A percentile compares a stretch with the other conserved stretches of the same genome.
Evolutionary conservation across 139 green algal species (phyloP).

Genomic region (Coelastrella sp.): DNA sequence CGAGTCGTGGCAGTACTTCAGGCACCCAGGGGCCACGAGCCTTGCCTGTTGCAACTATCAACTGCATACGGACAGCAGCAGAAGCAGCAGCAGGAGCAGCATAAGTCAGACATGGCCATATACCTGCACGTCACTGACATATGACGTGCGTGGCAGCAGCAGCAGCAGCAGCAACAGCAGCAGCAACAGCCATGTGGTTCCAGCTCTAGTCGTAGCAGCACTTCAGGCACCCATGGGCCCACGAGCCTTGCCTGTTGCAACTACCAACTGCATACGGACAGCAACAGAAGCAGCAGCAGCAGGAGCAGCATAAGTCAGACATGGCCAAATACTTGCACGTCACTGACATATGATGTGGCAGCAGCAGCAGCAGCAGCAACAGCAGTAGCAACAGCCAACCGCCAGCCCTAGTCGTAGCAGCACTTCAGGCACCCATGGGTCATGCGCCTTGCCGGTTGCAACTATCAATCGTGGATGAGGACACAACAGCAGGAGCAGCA

Average conservation of each 20-base stretch:
- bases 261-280: too few relatives aligned
- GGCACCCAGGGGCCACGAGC: slow-evolving; percentile 77
- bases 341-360: neutral
- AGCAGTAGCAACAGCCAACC: slow-evolving; percentile 60
- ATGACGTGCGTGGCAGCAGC: too few relatives aligned
- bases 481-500: neutral
- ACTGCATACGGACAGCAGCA: slow-evolving; percentile 51
- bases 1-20: slow-evolving; percentile 62
- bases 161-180: neutral
- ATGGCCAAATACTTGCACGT: neutral
- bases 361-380: neutral
- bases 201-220: too few relatives aligned
- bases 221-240: too few relatives aligned
- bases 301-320: too few relatives aligned
- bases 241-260: too few relatives aligned
- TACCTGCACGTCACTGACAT: neutral
- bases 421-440: slow-evolving; percentile 73
- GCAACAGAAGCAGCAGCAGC: too few relatives aligned
- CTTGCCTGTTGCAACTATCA: slow-evolving; percentile 88
- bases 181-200: neutral
- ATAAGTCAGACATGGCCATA: neutral
- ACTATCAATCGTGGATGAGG: slow-evolving; percentile 74
- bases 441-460: slow-evolving; percentile 86
- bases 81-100: neutral
- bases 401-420: slow-evolving; percentile 53